Conservation (phyloP, 2,329 filamentous ascomycete species). For the Mollisia scopiformis region DNA sequence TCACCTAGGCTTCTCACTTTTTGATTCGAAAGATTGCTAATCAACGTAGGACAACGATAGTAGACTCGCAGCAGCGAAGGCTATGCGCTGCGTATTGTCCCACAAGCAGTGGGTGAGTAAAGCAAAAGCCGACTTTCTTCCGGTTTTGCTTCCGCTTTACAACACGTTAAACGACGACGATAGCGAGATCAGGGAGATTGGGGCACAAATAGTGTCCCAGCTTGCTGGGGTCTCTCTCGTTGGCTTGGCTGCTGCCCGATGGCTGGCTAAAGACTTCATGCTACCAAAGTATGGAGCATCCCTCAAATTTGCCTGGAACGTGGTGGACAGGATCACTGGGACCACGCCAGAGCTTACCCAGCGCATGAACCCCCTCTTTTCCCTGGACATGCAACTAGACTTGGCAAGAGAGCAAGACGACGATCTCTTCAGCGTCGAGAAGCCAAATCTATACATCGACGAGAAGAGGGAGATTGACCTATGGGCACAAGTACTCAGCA, state of each 20-base stretch:
- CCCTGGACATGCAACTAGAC: conserved; percentile 45
- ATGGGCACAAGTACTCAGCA: conserved; percentile 58
- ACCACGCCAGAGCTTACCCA: neutral
- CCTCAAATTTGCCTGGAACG: conserved; percentile 8
- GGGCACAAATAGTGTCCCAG: conserved; percentile 25
- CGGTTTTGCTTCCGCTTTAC: conserved; percentile 3
- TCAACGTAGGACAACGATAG: conserved; percentile 62
- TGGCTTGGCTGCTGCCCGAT: conserved; percentile 22
- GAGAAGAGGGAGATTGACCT: conserved; percentile 71
- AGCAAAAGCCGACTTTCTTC: neutral
- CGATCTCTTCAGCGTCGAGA: conserved; percentile 82
- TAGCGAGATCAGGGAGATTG: conserved; percentile 10
- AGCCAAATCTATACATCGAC: conserved; percentile 93
- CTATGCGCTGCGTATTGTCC: conserved; percentile 44
- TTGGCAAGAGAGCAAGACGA: conserved; percentile 58
- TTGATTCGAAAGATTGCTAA: neutral
- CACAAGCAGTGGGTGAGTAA: neutral
- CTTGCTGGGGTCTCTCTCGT: conserved; percentile 51
- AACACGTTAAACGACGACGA: conserved; percentile 15
- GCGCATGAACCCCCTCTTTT: neutral
- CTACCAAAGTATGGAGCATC: conserved; percentile 5
- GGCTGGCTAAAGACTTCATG: conserved; percentile 17
- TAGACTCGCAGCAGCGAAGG: conserved; percentile 47
- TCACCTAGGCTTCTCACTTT: neutral
- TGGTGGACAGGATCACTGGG: conserved; percentile 28